phyloP scores from a whole-genome alignment of 768 basidiomycete species.

The Boletus sensibilis region DNA sequence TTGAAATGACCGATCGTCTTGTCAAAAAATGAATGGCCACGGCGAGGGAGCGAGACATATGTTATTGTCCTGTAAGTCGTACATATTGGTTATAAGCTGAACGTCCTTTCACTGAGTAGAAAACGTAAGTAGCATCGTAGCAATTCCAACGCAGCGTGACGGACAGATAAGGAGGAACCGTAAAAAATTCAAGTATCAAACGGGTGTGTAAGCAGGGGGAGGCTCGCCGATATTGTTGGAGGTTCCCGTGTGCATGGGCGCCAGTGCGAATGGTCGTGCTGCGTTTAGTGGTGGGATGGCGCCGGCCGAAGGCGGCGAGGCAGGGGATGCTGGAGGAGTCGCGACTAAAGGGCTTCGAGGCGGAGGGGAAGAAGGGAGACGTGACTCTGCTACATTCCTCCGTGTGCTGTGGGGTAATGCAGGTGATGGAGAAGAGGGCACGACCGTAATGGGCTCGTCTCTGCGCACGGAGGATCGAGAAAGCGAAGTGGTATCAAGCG shows the following conservation, averaged over 20 bases:
- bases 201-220: constrained; percentile 29
- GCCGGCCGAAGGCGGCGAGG: background rate
- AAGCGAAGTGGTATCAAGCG: background rate
- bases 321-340: background rate
- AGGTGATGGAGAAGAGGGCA: background rate
- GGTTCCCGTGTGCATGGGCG: constrained; percentile 14
- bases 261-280: constrained; percentile 1
- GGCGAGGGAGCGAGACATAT: background rate
- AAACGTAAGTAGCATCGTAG: background rate
- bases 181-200: background rate
- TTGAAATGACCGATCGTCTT: background rate
- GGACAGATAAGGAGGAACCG: background rate
- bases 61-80: constrained; percentile 2
- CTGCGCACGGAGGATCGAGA: constrained; percentile 5
- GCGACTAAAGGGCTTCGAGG: background rate
- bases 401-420: background rate
- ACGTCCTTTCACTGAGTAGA: background rate
- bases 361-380: background rate
- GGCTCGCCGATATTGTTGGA: constrained; percentile 14
- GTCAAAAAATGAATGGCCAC: background rate
- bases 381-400: background rate
- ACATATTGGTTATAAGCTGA: background rate
- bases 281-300: background rate
- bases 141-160: background rate
- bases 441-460: background rate